These are phyloP conservation scores for Dichomitus squalens DNA, from an alignment of 1,284 basidiomycete species.

Conservation along the genomic window DNA sequence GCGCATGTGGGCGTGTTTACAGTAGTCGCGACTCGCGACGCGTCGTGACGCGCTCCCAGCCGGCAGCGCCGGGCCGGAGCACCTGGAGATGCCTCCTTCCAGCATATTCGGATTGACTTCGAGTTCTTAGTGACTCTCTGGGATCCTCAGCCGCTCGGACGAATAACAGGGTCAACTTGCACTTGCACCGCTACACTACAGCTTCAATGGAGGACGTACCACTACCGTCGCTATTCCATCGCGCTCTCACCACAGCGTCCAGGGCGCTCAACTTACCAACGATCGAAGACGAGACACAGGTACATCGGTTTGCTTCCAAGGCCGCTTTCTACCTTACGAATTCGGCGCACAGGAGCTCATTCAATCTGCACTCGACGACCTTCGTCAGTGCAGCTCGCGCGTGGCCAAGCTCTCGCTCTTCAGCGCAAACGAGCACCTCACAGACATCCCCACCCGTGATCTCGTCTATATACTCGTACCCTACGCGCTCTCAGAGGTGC, in stretches of 20 bases:
- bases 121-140: too few species aligned
- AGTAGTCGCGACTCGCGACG: constrained; percentile 10
- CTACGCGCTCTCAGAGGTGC: constrained; percentile 74
- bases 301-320: constrained; percentile 18
- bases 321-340: neutral
- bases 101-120: too few species aligned
- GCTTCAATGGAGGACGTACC: constrained; percentile 34
- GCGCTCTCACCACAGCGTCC: constrained; percentile 44
- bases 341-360: constrained; percentile 54
- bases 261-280: constrained; percentile 49
- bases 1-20: neutral
- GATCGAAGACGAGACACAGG: constrained; percentile 54
- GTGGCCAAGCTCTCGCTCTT: constrained; percentile 73
- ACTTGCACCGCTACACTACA: neutral
- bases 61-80: too few species aligned
- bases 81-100: too few species aligned
- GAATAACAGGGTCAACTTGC: neutral
- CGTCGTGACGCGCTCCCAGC: constrained; percentile 5
- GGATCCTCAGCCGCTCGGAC: too few species aligned
- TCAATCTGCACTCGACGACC: constrained; percentile 52
- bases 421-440: constrained; percentile 83
- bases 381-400: constrained; percentile 50
- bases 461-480: constrained; percentile 81
- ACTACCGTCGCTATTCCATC: constrained; percentile 45
- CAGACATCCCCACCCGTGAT: constrained; percentile 84